phyloP scores from a whole-genome alignment of 1,284 basidiomycete species.

The Hemileia vastatrix region DNA sequence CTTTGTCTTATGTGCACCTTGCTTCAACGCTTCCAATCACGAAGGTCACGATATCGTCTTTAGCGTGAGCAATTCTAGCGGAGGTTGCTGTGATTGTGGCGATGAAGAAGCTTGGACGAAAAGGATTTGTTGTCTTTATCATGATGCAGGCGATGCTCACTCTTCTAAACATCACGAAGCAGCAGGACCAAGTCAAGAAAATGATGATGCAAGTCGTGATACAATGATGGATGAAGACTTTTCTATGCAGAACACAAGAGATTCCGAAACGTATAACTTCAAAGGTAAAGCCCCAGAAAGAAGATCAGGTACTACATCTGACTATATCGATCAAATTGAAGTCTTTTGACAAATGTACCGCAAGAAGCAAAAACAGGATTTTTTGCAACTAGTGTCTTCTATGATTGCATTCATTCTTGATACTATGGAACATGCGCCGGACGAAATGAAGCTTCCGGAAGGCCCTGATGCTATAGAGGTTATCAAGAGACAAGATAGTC shows the following conservation, averaged over 20 bases:
- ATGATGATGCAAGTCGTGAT: too few species aligned
- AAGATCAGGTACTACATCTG: conserved; percentile 28
- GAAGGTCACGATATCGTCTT: conserved; percentile 83
- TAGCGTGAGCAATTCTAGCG: conserved; percentile 79
- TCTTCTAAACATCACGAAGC: too few species aligned
- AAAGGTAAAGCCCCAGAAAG: conserved; percentile 29
- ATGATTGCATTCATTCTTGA: conserved; percentile 74
- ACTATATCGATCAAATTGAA: conserved; percentile 23
- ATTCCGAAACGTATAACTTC: too few species aligned
- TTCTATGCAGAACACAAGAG: conserved; percentile 33
- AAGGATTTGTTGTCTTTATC: conserved; percentile 61
- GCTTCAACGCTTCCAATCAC: conserved; percentile 78
- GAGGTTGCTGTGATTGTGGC: conserved; percentile 85
- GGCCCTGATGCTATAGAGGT: too few species aligned
- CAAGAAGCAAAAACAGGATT: too few species aligned
- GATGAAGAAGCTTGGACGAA: conserved; percentile 71
- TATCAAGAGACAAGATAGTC: not conserved
- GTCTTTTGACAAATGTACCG: conserved; percentile 55
- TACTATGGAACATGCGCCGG: too few species aligned
- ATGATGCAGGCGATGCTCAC: conserved; percentile 48
- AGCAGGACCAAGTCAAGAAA: too few species aligned
- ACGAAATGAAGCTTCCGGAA: too few species aligned
- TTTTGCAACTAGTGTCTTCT: too few species aligned
- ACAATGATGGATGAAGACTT: too few species aligned
- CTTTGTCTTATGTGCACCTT: conserved; percentile 73